Evolutionary conservation across 768 basidiomycete species (phyloP), one percentile per base, ranked within the genome.

Genomic region (Chiua virens): DNA sequence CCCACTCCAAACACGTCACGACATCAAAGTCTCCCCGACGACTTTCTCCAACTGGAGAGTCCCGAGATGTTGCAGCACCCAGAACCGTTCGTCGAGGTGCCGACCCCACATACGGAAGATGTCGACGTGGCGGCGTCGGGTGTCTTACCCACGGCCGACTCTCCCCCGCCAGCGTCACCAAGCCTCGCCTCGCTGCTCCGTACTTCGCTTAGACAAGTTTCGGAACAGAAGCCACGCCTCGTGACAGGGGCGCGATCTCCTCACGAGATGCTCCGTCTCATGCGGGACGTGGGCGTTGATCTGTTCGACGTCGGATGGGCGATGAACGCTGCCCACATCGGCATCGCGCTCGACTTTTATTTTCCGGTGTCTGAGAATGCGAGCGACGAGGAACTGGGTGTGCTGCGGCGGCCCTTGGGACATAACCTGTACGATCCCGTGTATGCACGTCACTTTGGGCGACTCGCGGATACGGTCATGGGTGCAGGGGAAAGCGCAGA

Each of bases 271-370:
- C 81, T 94, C 4, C 69, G 68, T 9, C 77, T 92, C 23, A 75
- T 93, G 27, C 68, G 71, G 2, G 72, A 79, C 38, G 73, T 85
- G 3, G 92, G 92, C 0, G 62, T 89, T 15, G 92, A 95, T 61
- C 55, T 93, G 0, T 85, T 93, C 53, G 90, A 92, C 58, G 77
- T 80, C 0, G 73, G 74, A 8, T 94, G 87, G 85, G 89, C 82
- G 0, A 80, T 85, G 53, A 67, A 73, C 4, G 83, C 85, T 1
- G 88, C 88, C 1, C 76, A 82, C 45, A 56, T 81, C 3, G 92
- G 92, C 13, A 70, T 93, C 15, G 89, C 85, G 0, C 72, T 95
- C 8, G 92, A 93, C 59, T 92, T 94, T 63, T 62, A 60, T 4
- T 93, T 95, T 64, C 91, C 89, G 0, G 75, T 67, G 8, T 57